Percentiles rank a stretch among this genome's conserved stretches.
phyloP scores from a whole-genome alignment of 73 alveolate genomes.

The Paramecium sexaurelia region DNA sequence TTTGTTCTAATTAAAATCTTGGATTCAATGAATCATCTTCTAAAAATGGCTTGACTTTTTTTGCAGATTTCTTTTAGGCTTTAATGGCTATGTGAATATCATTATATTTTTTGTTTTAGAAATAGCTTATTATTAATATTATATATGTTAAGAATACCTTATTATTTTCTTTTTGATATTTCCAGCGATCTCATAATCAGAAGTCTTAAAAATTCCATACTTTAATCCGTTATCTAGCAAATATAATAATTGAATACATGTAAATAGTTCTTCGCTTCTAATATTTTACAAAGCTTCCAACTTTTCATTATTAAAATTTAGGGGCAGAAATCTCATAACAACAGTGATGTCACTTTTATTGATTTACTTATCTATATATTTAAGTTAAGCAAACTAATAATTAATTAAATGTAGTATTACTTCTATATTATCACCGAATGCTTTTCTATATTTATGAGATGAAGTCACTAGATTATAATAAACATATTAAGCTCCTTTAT shows the following conservation, averaged over 20 bases:
- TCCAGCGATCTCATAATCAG: not conserved
- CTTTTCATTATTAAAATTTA: not conserved
- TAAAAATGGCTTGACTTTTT: not conserved
- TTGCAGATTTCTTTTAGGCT: not conserved
- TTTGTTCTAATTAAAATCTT: slow-evolving; percentile 14
- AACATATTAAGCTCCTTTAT: slow-evolving; percentile 40
- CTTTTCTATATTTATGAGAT: slow-evolving; percentile 17
- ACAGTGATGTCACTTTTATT: not conserved
- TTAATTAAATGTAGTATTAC: not conserved
- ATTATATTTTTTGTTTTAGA: slow-evolving; percentile 9
- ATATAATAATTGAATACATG: not conserved
- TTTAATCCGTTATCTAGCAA: not conserved
- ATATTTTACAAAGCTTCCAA: not conserved
- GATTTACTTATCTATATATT: not conserved
- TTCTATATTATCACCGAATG: slow-evolving; percentile 24
- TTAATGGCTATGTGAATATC: not conserved
- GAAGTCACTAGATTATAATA: slow-evolving; percentile 16
- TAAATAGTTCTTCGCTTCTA: not conserved
- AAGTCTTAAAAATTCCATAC: slow-evolving; percentile 12
- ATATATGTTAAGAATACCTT: not conserved
- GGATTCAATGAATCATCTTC: not conserved
- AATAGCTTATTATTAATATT: not conserved
- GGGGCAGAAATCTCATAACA: not conserved
- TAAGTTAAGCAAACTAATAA: slow-evolving; percentile 29
- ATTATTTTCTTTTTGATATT: not conserved